These are phyloP conservation scores for Botrytis tulipae DNA, from an alignment of 2,329 filamentous ascomycete genomes.

Conservation along the genomic window DNA sequence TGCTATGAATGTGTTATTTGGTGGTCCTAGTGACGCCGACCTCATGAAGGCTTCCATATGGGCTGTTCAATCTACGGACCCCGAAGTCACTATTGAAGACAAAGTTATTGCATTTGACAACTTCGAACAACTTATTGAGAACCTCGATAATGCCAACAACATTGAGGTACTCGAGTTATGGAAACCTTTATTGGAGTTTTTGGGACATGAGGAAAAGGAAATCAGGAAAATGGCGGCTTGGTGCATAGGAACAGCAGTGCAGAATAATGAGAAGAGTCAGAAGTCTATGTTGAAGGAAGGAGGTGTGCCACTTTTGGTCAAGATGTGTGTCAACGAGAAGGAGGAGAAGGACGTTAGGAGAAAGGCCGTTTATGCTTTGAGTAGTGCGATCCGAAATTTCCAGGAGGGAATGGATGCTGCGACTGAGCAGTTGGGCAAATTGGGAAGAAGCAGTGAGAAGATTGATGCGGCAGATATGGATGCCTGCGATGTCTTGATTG, in stretches of 20 bases:
- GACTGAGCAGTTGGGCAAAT: conserved; percentile 58
- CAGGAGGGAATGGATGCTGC: conserved; percentile 76
- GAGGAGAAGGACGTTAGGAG: conserved; percentile 65
- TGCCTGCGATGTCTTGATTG: conserved; percentile 72
- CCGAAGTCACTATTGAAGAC: conserved; percentile 67
- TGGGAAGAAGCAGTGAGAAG: conserved; percentile 49
- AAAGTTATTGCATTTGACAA: conserved; percentile 89
- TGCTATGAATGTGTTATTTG: conserved; percentile 70
- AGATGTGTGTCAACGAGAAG: conserved; percentile 59
- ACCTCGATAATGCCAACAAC: conserved; percentile 96
- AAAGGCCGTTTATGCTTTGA: conserved; percentile 88
- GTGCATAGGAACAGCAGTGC: conserved; percentile 91
- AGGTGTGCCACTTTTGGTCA: conserved; percentile 68
- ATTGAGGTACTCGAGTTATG: conserved; percentile 76
- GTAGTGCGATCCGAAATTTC: conserved; percentile 82
- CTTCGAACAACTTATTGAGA: conserved; percentile 88
- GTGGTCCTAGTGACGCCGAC: conserved; percentile 85
- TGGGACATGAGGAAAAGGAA: conserved; percentile 67
- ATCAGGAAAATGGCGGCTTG: conserved; percentile 85
- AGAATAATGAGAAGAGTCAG: conserved; percentile 89
- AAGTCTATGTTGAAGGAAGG: conserved; percentile 64
- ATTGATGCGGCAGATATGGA: conserved; percentile 89
- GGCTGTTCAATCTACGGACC: conserved; percentile 62
- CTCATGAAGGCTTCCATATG: conserved; percentile 85
- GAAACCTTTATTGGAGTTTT: conserved; percentile 71